Base-by-base conservation (phyloP, 1,284 basidiomycete species). In the Papiliotrema fonsecae region DNA sequence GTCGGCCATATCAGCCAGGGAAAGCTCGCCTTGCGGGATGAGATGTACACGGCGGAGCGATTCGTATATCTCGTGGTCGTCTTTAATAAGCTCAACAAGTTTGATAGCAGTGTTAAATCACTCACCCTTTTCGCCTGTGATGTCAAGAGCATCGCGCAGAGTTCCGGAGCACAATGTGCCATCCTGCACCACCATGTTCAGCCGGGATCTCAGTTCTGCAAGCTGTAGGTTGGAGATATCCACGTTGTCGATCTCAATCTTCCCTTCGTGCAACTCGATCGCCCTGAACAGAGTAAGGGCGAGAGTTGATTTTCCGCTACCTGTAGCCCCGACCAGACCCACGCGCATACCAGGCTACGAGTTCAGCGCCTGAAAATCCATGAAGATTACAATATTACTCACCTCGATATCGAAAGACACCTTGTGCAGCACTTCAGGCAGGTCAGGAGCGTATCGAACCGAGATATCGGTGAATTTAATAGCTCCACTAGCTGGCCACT, bases 251-350 rank as follows among this genome's bases (percentile, higher is more conserved):
- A 93, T 85, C 38, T 76, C 72, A 53, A 91, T 84, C 7, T 59
- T 67, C 0, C 89, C 89, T 0, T 72, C 62, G 32, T 76, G 72
- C 6, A 85, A 68, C 64, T 87, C 84, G 30, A 86, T 79, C 38
- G 83, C 81, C 24, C 87, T 82, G 70, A 91, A 84, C 18, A 92
- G 75, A 1, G 70, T 71, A 26, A 74, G 82, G 28, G 90, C 76
- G 11, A 91, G 70, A 1, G 86, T 87, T 45, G 82, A 84, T 73
- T 90, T 90, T 27, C 87, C 84, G 58, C 71, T 64, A 16, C 64
- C 71, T 0, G 84, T 87, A 7, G 84, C 73, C 7, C 86, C 86
- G 18, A 88, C 84, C 30, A 89, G 79, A 6, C 86, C 86, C 51
- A 90, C 82, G 71, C 88, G 87, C 66, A 87, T 81, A 2, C 87